Base-by-base conservation (phyloP, 345 rosid species). In the Gossypium arboreum region DNA sequence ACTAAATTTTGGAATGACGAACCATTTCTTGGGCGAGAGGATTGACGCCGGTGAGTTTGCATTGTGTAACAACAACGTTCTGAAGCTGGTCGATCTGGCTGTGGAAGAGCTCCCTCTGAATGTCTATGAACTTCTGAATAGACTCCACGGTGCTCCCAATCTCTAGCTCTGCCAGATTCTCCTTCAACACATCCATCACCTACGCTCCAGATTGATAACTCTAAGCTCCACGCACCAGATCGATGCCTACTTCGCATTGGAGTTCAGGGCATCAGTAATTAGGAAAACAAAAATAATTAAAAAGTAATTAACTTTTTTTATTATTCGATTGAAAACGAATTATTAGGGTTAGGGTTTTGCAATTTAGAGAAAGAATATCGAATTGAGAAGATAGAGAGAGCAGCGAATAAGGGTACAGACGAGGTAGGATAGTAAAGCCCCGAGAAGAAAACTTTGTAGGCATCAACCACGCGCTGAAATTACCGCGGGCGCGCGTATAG, bases 1-100 rank as follows among this genome's bases (percentile, higher is more conserved):
- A 50, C 7, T 4, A 22, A 27, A 67, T 45, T 9, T 62, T 39
- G 10, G 9, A 34, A 76, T 34, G 74, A 79, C 89, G 48, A 77
- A 93, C 99, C 99, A 92, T 96, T 76, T 96, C 97, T 81, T 96
- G 98, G 41, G 99, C 90, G 72, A 96, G 98, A 72, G 98, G 99
- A 75, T 96, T 96, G 84, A 85, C 99, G 68, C 99, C 98, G 55
- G 98, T 95, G 76, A 95, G 97, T 68, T 85, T 84, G 92, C 99
- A 95, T 78, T 95, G 99, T 48, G 85, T 84, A 75, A 93, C 88
- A 55, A 96, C 92, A 34, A 96, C 86, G 73, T 83, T 78, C 76
- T 87, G 92, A 25, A 93, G 88, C 81, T 93, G 91, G 72, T 90
- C 91, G 92, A 93, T 85, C 92, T 93, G 98, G 77, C 85, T 71